Base-by-base conservation (phyloP, 2,329 filamentous ascomycete genomes). In the Botrytis aclada region DNA sequence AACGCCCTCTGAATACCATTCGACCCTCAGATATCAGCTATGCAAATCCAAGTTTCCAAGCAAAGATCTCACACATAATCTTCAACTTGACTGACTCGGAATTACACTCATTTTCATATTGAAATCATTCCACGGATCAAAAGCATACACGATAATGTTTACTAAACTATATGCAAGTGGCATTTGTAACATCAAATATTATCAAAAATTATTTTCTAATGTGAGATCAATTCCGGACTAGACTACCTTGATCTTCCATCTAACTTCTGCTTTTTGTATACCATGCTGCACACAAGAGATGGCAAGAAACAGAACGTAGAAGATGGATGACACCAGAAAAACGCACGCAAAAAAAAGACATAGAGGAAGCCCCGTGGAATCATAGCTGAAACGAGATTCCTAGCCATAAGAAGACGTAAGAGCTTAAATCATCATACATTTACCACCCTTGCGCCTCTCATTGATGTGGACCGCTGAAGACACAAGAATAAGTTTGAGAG, bases 161-260 rank as follows among this genome's bases (percentile, higher is more conserved):
- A 43, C 34, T 51, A 69, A 29, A 32, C 6, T 69, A 7, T 41
- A 29, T 66, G 34, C 51, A 51, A 69, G 41, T 37, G 37, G n/a
- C 37, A 16, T 37, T 20, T 56, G 54, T 45, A 70, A 54, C 32
- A 54, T 51, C 43, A 71, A 39, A 47, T 71, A 65, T 71, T 64
- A 72, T 43, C 70, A 66, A 72, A 67, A 58, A 72, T 69, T 56
- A 72, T 78, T 79, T 80, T 79, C 78, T 80, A 81, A 80, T 78
- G 78, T 79, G 77, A 80, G 79, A 80, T 81, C 78, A 76, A 81
- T 81, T 81, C 77, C 75, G 73, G 79, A 78, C 79, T 80, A 81
- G 76, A 79, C 80, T 81, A 81, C 77, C 79, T 77, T 79, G 74
- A 80, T 77, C 78, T 77, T 80, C 76, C 79, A 79, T 80, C 79